Evolutionary conservation across 306 rosid genomes (phyloP), one percentile per base, ranked within the genome.

Genomic region (Geum urbanum): DNA sequence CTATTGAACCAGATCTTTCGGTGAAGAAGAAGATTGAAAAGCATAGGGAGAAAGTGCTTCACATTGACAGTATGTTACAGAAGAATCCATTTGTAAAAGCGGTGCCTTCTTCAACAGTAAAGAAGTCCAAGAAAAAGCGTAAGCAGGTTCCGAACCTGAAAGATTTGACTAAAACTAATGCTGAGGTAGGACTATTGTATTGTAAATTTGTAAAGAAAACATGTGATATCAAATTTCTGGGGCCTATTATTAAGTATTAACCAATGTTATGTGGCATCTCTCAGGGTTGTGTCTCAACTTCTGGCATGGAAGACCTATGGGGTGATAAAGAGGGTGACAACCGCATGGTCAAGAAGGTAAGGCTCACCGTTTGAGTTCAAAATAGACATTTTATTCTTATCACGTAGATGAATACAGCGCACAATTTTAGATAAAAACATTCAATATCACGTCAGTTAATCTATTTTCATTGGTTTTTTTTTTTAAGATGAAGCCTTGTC

Each of bases 21-120:
- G 95, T 91, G 74, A 88, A 86, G 83, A 81, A 77, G 79, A 94
- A 91, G 88, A 94, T 94, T 58, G 97, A 94, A 67, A 94, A 94
- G 50, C 86, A 94, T 27, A 81, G 97, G 62, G 90, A 89, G 18
- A 94, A 80, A 47, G 91, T 91, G 48, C 95, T 94, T 59, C 87
- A 27, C 39, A 67, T 76, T 46, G 99, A 94, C 49, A 87, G 95
- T 41, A 8, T 91, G 64, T 83, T 94, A 14, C 81, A 76, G 73
- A 91, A 87, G 81, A 94, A 91, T 71, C 92, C 83, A 39, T 91
- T 94, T 86, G 91, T 94, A 48, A 78, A 56, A 8, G 73, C 88
- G 11, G 96, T 94, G 24, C 91, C 91, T 13, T 86, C 95, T 80
- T 91, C 99, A 1, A 82, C 69, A 15, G 59, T 61, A 55, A 91